A percentile compares a stretch with the other conserved stretches of the same genome.
Conservation (phyloP, 208 protist genomes). For the Acanthamoeba lenticulata region DNA sequence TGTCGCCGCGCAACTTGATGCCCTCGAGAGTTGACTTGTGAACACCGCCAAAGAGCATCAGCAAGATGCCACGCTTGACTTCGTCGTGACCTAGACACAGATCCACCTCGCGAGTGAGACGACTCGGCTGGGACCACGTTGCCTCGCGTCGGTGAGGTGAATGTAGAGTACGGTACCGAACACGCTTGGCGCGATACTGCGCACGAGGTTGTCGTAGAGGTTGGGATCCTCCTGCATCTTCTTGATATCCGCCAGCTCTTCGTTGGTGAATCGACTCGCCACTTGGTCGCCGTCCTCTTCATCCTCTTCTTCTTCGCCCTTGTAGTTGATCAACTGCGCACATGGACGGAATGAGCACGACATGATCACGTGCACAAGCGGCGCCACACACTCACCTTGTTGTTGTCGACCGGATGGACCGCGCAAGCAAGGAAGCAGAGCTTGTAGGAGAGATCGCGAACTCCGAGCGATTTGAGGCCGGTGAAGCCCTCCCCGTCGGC, state of each 20-base stretch:
- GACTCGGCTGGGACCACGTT: neutral
- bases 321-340: neutral
- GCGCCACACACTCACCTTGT: slow-evolving; percentile 46
- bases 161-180: slow-evolving; percentile 57
- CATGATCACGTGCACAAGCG: neutral
- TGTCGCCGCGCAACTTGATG: slow-evolving; percentile 97
- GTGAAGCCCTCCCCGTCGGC: slow-evolving; percentile 90
- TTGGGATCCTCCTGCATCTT: slow-evolving; percentile 88
- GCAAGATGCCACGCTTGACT: slow-evolving; percentile 98
- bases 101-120: too few relatives aligned
- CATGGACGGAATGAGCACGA: neutral
- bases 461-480: slow-evolving; percentile 97
- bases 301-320: slow-evolving; percentile 11
- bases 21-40: slow-evolving; percentile 94
- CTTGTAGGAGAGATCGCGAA: slow-evolving; percentile 97
- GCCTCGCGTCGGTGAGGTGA: neutral
- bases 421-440: slow-evolving; percentile 97
- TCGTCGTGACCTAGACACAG: slow-evolving; percentile 93
- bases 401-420: slow-evolving; percentile 81
- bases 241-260: slow-evolving; percentile 85
- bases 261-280: slow-evolving; percentile 21
- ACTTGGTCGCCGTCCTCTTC: slow-evolving; percentile 25
- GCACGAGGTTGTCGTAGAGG: slow-evolving; percentile 92
- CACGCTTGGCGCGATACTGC: slow-evolving; percentile 86
- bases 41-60: slow-evolving; percentile 99